These are phyloP conservation scores for Meira nashicola DNA, from an alignment of 1,284 basidiomycete genomes.

Conservation along the genomic window DNA sequence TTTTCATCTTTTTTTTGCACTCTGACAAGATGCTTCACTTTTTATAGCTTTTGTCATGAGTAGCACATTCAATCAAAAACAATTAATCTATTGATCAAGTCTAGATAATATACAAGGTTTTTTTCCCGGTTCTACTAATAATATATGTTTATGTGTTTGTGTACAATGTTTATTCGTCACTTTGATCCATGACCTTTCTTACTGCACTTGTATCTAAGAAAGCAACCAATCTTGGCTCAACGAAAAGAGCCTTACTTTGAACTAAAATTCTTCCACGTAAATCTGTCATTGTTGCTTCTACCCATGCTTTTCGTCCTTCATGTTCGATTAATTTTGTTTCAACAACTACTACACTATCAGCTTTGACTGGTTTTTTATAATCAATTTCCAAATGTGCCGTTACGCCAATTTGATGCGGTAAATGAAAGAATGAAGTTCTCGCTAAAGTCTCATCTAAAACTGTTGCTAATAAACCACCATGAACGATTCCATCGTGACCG, in stretches of 20 bases:
- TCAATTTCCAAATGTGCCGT: slow-evolving; percentile 62
- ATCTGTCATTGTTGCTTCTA: slow-evolving; percentile 70
- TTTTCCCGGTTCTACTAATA: too few relatives aligned
- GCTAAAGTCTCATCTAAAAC: slow-evolving; percentile 81
- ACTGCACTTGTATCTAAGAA: slow-evolving; percentile 63
- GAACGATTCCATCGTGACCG: slow-evolving; percentile 84
- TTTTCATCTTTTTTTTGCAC: too few relatives aligned
- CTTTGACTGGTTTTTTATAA: slow-evolving; percentile 52
- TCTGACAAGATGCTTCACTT: too few relatives aligned
- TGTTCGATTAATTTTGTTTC: slow-evolving; percentile 64
- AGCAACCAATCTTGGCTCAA: slow-evolving; percentile 77
- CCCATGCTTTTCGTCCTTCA: slow-evolving; percentile 71
- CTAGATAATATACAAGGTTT: too few relatives aligned
- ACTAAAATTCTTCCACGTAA: slow-evolving; percentile 70
- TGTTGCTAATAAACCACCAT: slow-evolving; percentile 86
- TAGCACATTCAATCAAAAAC: too few relatives aligned
- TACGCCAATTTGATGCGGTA: slow-evolving; percentile 86
- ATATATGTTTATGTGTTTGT: not conserved
- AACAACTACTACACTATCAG: slow-evolving; percentile 60
- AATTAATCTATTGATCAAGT: too few relatives aligned
- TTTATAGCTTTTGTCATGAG: too few relatives aligned
- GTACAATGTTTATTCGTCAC: not conserved
- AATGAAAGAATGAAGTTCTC: slow-evolving; percentile 60
- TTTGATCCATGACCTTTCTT: slow-evolving; percentile 58
- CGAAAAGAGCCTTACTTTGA: slow-evolving; percentile 71